phyloP scores from a whole-genome alignment of 805 yeast species.

The Candida boidinii region DNA sequence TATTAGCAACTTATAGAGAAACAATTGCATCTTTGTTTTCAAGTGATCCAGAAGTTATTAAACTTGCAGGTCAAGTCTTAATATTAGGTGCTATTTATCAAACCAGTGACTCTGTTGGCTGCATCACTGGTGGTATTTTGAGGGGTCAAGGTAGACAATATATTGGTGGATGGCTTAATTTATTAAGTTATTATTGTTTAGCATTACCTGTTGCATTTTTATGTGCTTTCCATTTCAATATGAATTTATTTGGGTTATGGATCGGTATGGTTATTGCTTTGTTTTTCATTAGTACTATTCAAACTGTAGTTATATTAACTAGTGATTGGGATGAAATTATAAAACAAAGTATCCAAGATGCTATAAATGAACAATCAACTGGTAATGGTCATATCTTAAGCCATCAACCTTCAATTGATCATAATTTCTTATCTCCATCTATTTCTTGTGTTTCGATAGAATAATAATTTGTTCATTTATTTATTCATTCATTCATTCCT shows the following conservation, averaged over 20 bases:
- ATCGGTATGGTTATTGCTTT: constrained; percentile 25
- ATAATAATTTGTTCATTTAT: too few relatives aligned
- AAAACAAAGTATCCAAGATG: constrained; percentile 20
- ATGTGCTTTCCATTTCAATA: constrained; percentile 42
- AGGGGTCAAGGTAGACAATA: constrained; percentile 53
- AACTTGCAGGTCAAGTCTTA: constrained; percentile 16
- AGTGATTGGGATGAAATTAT: constrained; percentile 25
- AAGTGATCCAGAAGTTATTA: constrained; percentile 20
- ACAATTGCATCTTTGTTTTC: constrained; percentile 23
- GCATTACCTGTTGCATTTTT: constrained; percentile 61
- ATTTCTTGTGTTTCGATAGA: constrained; percentile 4
- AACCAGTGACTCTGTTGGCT: constrained; percentile 39
- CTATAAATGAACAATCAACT: constrained; percentile 12
- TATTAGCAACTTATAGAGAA: constrained; percentile 17
- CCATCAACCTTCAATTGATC: constrained; percentile 14
- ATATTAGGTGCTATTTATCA: constrained; percentile 29
- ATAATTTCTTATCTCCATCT: constrained; percentile 19
- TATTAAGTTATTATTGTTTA: constrained; percentile 55
- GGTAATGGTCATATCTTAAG: too few relatives aligned
- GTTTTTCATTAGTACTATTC: constrained; percentile 37
- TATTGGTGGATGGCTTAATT: constrained; percentile 45
- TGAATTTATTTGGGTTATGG: constrained; percentile 32
- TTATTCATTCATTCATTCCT: too few relatives aligned
- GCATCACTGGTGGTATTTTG: constrained; percentile 44
- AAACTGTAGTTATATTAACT: constrained; percentile 22